phyloP scores from a whole-genome alignment of 192 early-diverging fungal species.

The Podila verticillata region DNA sequence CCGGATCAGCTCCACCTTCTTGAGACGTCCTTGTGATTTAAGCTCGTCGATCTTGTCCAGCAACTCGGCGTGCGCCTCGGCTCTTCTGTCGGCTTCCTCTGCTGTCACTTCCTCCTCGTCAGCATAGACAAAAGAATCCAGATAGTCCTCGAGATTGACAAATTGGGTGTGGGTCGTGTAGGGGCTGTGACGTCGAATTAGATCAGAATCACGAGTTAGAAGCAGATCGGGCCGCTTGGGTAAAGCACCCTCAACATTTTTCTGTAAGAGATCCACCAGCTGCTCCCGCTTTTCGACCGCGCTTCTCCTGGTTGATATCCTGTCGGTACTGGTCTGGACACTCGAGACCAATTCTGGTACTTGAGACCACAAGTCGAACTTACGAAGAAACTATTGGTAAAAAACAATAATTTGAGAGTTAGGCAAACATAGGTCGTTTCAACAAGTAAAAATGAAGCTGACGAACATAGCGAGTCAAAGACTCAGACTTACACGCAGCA shows the following conservation, averaged over 20 bases:
- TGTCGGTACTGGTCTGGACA: conserved; percentile 45
- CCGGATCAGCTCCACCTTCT: conserved; percentile 20
- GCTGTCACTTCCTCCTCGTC: conserved; percentile 72
- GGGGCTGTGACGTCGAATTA: conserved; percentile 13
- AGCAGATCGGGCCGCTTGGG: conserved; percentile 14
- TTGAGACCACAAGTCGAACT: conserved; percentile 58
- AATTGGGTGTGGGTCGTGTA: conserved; percentile 12
- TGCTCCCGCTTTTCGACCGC: conserved; percentile 53
- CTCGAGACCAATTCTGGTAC: conserved; percentile 57
- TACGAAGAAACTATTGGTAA: conserved; percentile 28
- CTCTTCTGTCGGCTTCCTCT: conserved; percentile 51
- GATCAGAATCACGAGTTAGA: conserved; percentile 7
- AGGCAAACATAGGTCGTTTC: no score
- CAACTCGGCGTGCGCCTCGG: conserved; percentile 52
- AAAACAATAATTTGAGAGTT: not conserved
- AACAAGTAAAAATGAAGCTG: not conserved
- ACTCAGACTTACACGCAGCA: conserved; percentile 55
- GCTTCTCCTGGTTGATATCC: conserved; percentile 56
- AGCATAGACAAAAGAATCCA: conserved; percentile 63
- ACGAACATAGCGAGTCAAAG: not conserved
- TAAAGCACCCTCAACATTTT: conserved; percentile 45
- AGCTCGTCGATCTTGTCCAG: conserved; percentile 55
- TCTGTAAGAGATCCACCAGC: conserved; percentile 58
- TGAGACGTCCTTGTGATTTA: conserved; percentile 57
- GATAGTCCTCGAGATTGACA: conserved; percentile 52